Base-by-base conservation (phyloP, 2,329 filamentous ascomycete species). In the Diaporthe citriasiana region DNA sequence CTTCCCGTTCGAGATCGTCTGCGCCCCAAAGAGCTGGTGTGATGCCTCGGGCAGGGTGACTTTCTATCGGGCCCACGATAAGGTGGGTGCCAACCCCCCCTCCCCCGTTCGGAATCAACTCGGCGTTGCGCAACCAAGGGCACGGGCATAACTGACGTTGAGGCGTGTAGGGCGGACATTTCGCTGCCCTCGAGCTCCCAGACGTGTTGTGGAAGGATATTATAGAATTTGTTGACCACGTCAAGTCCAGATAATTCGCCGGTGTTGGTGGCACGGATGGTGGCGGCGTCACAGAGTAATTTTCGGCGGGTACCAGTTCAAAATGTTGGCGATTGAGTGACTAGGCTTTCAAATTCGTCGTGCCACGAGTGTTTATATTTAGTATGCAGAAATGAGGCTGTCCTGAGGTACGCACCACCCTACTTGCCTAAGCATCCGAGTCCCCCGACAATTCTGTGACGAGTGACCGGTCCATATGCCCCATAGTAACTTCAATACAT, bases 141-240 rank as follows among this genome's bases (percentile, higher is more conserved):
- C 17, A 56, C 13, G 53, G 53, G 45, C 3, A n/a, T 6, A 7
- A 35, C 25, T 56, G 53, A 56, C 17, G 6, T 22, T 13, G 30
- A 33, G n/a, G 12, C 22, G 22, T 38, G 9, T 35, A 57, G 55
- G 55, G 55, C 9, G 55, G 55, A 4, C 55, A 57, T 38, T 38
- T 57, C 12, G 55, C 55, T 35, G 30, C 55, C 55, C 55, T 57
- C 55, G 55, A 57, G 30, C 55, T 35, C 9, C 55, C 55, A 8
- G 30, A 57, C 38, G 17, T 38, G 19, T 12, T 57, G 17, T 57
- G 55, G 55, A 33, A 57, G 55, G 55, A 57, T 3, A 38, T 57
- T 57, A 19, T 57, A 22, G 55, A 57, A 17, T 57, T 57, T n/a
- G 33, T 35, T 19, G 30, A 57, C 55, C 55, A 57, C 12, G 55